A percentile compares a stretch with the other conserved stretches of the same genome.
Evolutionary conservation across 139 green algal genomes (phyloP).

Genomic region (Ettlia oleoabundans): DNA sequence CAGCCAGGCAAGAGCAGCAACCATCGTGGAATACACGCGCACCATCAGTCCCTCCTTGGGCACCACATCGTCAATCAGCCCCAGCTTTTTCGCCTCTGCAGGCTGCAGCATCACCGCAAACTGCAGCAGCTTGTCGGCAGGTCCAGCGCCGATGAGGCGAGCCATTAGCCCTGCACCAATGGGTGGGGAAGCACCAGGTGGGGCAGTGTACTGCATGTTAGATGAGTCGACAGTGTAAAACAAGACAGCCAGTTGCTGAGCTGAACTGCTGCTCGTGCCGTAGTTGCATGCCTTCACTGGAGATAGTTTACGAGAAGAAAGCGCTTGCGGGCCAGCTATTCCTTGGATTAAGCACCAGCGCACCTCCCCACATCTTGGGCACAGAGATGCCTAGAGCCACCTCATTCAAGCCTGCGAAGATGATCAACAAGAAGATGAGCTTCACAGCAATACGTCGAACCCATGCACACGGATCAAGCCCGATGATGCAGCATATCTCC

Average conservation of each 20-base stretch:
- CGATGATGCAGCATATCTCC: too few species aligned
- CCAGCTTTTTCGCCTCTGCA: conserved; percentile 63
- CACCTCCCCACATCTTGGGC: conserved; percentile 80
- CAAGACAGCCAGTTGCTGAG: too few species aligned
- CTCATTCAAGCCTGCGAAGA: conserved; percentile 77
- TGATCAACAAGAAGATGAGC: not conserved
- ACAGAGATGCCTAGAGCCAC: conserved; percentile 87
- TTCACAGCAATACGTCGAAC: not conserved
- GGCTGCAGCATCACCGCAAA: conserved; percentile 48
- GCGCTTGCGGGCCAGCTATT: too few species aligned
- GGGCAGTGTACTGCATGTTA: not conserved
- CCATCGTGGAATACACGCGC: not conserved
- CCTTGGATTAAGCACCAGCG: too few species aligned
- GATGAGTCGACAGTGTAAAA: not conserved
- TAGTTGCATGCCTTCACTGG: too few species aligned
- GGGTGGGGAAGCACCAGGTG: not conserved
- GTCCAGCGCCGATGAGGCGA: conserved; percentile 44
- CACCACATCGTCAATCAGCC: conserved; percentile 80
- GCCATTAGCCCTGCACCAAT: conserved; percentile 61
- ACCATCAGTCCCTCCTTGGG: conserved; percentile 57
- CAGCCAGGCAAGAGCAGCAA: not conserved
- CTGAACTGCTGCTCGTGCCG: too few species aligned
- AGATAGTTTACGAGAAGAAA: too few species aligned
- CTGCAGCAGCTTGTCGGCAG: conserved; percentile 68
- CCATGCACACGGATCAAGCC: too few species aligned